Conservation (phyloP, 106 monocot species). For the Amphibolis antarctica region DNA sequence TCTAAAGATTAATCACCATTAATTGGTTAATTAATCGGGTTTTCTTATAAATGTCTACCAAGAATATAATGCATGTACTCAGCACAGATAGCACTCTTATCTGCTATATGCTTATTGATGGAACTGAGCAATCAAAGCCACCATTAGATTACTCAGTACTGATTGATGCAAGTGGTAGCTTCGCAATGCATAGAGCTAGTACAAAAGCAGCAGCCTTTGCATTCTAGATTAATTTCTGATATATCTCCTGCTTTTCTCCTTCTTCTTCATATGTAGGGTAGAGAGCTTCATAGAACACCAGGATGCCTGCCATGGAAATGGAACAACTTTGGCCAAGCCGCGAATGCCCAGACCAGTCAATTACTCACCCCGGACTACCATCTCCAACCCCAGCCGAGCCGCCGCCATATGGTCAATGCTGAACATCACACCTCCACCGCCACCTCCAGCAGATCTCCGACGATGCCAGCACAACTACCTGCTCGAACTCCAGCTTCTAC, state of each 20-base stretch:
- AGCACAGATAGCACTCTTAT: no score
- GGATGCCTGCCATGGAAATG: conserved; percentile 31
- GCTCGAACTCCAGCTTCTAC: conserved; percentile 52
- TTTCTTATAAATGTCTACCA: no score
- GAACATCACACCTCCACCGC: neutral
- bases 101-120: no score
- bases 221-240: no score
- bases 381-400: conserved; percentile 12
- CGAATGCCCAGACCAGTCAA: neutral
- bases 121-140: no score
- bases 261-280: conserved; percentile 20
- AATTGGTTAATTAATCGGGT: no score
- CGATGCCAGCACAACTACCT: neutral
- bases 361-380: conserved; percentile 10
- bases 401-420: neutral
- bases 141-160: no score
- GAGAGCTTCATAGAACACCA: conserved; percentile 83
- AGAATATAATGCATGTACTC: no score
- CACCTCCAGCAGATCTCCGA: neutral
- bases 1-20: no score
- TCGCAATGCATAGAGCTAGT: no score
- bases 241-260: neutral
- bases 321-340: conserved; percentile 6
- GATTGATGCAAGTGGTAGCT: no score
- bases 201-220: no score